Evolutionary conservation across 75 land plant genomes (phyloP), one percentile per base, ranked within the genome.

Genomic region (Pseudotsuga menziesii): DNA sequence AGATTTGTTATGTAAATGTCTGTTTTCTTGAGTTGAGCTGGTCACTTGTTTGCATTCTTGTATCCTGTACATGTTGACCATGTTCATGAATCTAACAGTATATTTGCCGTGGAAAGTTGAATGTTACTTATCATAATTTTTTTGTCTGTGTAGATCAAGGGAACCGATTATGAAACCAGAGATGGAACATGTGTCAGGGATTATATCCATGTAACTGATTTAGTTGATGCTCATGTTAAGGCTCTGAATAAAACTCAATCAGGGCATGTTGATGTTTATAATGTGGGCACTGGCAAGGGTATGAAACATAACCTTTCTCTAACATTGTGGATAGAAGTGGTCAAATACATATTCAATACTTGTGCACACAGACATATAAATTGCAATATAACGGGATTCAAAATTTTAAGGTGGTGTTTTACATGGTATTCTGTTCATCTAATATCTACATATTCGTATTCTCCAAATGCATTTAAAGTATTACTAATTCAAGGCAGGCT

Each of bases 221-320:
- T 82, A 35, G 82, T 79, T 39, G 82, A 82, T 82, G 83, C 83
- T 67, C 83, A 82, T 69, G 63, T 82, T 20, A 79, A 80, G 75
- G 83, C 83, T 9, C 25, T 82, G 75, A 56, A 79, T 29, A 80
- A 82, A 36, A 61, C 73, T 23, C 72, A 52, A 20, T 57, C 57
- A 36, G 75, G 83, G n/a, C 16, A 62, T 56, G 82, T 72, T 20
- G 19, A 23, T 59, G 26, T 82, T 35, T 82, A 70, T 60, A 82
- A 82, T 61, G 83, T 82, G 61, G 83, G 83, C 52, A 82, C 83
- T 22, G 83, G 83, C n/a, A 56, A 79, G 58, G 83, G 83, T 81
- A 59, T n/a, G 72, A n/a, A 69, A 9, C 13, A 12, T 69, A 7
- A 69, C 72, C 23, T 19, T 1, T 69, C 64, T 6, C 26, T 26